Percentiles rank a stretch among this genome's conserved stretches.
Evolutionary conservation across 352 stramenopile genomes (phyloP).

Genomic region (Phytopythium oedochilum): DNA sequence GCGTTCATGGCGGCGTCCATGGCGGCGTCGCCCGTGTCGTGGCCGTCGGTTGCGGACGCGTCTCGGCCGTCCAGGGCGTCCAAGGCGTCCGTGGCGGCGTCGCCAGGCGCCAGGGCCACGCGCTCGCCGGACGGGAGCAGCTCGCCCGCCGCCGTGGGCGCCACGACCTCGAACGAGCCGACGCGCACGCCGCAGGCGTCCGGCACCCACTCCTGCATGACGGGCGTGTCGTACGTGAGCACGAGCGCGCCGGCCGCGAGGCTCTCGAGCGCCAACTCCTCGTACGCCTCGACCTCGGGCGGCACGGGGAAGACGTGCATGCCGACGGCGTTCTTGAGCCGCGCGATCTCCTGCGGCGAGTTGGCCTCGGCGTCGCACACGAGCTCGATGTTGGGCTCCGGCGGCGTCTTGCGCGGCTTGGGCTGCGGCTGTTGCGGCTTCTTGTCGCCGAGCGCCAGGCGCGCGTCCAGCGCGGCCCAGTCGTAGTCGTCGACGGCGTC

Average conservation of each 20-base stretch:
- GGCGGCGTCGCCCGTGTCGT: neutral
- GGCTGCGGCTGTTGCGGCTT: neutral
- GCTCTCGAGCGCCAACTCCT: conserved; percentile 54
- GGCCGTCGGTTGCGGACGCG: neutral
- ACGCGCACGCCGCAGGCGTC: conserved; percentile 49
- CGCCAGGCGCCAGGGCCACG: no score
- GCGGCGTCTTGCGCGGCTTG: conserved; percentile 12
- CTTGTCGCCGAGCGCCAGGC: no score
- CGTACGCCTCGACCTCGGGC: conserved; percentile 42
- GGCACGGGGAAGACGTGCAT: conserved; percentile 66
- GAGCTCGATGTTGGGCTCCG: conserved; percentile 48
- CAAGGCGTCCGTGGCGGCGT: no score
- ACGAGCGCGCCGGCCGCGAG: conserved; percentile 47
- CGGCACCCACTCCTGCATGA: conserved; percentile 73
- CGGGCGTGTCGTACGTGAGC: conserved; percentile 60
- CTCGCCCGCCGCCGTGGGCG: neutral
- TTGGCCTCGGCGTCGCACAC: conserved; percentile 42
- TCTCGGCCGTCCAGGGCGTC: no score
- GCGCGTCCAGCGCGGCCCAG: neutral
- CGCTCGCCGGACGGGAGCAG: conserved; percentile 1
- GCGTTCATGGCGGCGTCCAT: conserved; percentile 5
- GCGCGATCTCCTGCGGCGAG: conserved; percentile 28
- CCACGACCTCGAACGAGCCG: conserved; percentile 38
- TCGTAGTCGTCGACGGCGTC: conserved; percentile 1
- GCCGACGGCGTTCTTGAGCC: conserved; percentile 58